A percentile compares a stretch with the other conserved stretches of the same genome.
These are phyloP conservation scores for Eimeria zaria DNA, from an alignment of 169 alveolate genomes.

Conservation along the genomic window DNA sequence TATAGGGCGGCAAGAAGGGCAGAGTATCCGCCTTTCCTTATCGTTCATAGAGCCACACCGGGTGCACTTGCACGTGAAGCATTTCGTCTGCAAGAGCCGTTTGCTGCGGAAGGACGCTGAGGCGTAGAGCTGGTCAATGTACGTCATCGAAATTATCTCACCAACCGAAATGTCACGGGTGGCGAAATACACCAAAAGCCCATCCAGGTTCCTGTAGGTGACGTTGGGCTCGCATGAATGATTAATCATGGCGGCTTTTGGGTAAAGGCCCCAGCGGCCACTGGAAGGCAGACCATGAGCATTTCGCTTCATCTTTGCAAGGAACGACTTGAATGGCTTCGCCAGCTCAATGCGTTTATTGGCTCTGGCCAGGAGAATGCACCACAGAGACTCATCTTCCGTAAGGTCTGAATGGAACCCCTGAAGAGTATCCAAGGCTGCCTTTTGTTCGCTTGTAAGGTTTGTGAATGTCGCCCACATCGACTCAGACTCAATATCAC, in stretches of 20 bases:
- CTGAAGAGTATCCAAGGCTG: slow-evolving; percentile 50
- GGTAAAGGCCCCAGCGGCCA: slow-evolving; percentile 79
- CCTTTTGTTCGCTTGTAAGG: slow-evolving; percentile 69
- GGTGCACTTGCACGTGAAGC: slow-evolving; percentile 79
- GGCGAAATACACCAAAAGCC: slow-evolving; percentile 78
- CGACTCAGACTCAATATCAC: slow-evolving; percentile 67
- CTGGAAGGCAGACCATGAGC: slow-evolving; percentile 59
- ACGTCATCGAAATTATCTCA: slow-evolving; percentile 56
- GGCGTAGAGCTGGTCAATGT: slow-evolving; percentile 78
- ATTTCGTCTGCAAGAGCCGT: slow-evolving; percentile 72
- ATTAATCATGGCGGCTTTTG: slow-evolving; percentile 72
- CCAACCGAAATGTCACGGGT: slow-evolving; percentile 57
- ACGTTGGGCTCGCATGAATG: slow-evolving; percentile 83
- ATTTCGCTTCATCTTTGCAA: slow-evolving; percentile 77
- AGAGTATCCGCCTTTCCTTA: slow-evolving; percentile 58
- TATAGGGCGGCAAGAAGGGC: slow-evolving; percentile 81
- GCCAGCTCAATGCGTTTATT: slow-evolving; percentile 40
- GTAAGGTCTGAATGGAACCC: slow-evolving; percentile 74
- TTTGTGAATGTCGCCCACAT: slow-evolving; percentile 74
- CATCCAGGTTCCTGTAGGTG: slow-evolving; percentile 81
- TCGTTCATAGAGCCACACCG: slow-evolving; percentile 60
- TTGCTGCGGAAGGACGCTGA: slow-evolving; percentile 81
- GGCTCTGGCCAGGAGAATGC: slow-evolving; percentile 50
- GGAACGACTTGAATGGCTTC: slow-evolving; percentile 48
- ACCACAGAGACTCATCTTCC: slow-evolving; percentile 64